phyloP scores from a whole-genome alignment of 2,329 filamentous ascomycete species.

The Ophiostoma sp. region DNA sequence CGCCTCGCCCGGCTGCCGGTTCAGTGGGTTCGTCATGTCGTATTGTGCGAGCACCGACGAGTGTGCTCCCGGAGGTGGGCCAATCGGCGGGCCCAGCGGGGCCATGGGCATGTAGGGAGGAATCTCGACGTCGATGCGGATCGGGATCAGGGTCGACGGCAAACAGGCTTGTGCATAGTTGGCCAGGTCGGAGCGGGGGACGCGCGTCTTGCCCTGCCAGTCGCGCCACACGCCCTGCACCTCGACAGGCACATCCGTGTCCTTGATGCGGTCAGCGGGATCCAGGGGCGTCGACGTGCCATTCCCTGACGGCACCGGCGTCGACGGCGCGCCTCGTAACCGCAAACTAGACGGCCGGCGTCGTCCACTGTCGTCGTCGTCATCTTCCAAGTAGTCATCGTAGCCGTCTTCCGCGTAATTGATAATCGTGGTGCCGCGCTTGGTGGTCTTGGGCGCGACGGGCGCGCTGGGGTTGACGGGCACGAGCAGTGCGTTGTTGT shows the following conservation, averaged over 20 bases:
- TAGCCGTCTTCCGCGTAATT: constrained; percentile 98
- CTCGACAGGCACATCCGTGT: constrained; percentile 74
- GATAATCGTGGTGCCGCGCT: constrained; percentile 92
- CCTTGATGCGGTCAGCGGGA: constrained; percentile 75
- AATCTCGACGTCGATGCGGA: constrained; percentile 93
- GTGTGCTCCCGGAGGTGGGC: constrained; percentile 45
- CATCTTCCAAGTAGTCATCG: constrained; percentile 69
- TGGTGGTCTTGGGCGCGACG: constrained; percentile 80
- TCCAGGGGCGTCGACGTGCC: constrained; percentile 40
- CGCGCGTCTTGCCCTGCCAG: constrained; percentile 79
- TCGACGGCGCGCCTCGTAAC: constrained; percentile 69
- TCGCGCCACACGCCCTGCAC: constrained; percentile 91
- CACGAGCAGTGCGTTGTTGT: constrained; percentile 87
- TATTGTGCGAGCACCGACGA: constrained; percentile 63
- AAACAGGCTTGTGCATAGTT: constrained; percentile 69
- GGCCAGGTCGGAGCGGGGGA: constrained; percentile 58
- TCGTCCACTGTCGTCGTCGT: constrained; percentile 72
- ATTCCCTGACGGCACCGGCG: constrained; percentile 42
- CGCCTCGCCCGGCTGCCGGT: constrained; percentile 69
- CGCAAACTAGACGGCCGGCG: constrained; percentile 81
- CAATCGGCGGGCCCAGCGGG: constrained; percentile 30
- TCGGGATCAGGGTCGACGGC: constrained; percentile 88
- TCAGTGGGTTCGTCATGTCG: constrained; percentile 74
- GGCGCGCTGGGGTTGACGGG: constrained; percentile 73
- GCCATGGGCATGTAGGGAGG: constrained; percentile 67